Percentiles rank a stretch among this genome's conserved stretches.
phyloP scores from a whole-genome alignment of 352 stramenopile genomes.

The Pythium brassicae region DNA sequence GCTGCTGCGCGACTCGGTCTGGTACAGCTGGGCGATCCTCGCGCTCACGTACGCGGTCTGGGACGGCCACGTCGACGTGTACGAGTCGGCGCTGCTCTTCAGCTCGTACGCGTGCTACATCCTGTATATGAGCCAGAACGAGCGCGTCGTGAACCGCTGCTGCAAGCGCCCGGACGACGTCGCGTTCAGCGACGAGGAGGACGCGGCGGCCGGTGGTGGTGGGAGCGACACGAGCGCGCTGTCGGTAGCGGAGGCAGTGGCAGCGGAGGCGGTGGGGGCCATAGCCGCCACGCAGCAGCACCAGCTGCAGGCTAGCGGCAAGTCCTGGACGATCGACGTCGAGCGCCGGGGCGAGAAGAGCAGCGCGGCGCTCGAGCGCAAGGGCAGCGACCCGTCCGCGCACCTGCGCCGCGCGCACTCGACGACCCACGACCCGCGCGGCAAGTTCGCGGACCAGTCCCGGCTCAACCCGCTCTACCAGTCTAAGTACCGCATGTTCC shows the following conservation, averaged over 20 bases:
- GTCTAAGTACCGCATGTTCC: conserved; percentile 73
- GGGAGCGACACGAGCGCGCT: conserved; percentile 18
- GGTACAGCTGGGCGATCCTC: conserved; percentile 64
- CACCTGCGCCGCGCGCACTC: conserved; percentile 9
- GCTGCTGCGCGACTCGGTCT: conserved; percentile 74
- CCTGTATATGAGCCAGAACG: conserved; percentile 71
- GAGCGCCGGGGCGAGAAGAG: conserved; percentile 13
- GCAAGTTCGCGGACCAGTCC: conserved; percentile 30
- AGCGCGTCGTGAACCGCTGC: conserved; percentile 43
- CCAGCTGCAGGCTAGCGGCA: not conserved
- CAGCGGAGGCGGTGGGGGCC: not conserved
- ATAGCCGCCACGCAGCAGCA: not conserved
- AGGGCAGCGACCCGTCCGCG: conserved; percentile 16
- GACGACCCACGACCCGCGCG: conserved; percentile 6
- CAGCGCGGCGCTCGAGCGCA: not conserved
- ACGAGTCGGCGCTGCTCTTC: conserved; percentile 65
- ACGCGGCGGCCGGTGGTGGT: conserved; percentile 4
- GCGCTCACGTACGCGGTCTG: conserved; percentile 52
- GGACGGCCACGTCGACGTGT: conserved; percentile 52
- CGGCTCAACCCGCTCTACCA: conserved; percentile 49
- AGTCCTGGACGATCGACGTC: conserved; percentile 33
- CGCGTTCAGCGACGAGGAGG: conserved; percentile 9
- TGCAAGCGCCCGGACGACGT: conserved; percentile 44
- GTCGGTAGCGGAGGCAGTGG: conserved; percentile 7
- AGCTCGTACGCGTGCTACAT: conserved; percentile 68